Percentiles rank a stretch among this genome's conserved stretches.
Evolutionary conservation across 1,284 basidiomycete genomes (phyloP).

Genomic region (Dichomitus squalens): DNA sequence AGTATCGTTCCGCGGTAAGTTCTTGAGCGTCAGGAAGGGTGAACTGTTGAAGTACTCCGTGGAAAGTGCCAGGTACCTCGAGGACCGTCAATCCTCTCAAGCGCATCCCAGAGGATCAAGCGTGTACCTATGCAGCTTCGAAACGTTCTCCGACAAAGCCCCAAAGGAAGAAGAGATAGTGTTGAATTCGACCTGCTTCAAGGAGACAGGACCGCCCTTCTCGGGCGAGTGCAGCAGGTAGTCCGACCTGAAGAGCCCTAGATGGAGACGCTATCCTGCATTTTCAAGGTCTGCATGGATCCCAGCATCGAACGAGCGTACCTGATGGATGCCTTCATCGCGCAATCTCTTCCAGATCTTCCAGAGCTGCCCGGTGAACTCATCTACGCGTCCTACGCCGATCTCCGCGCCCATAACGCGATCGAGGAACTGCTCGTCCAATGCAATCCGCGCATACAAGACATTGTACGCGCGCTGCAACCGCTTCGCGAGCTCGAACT

Average conservation of each 20-base stretch:
- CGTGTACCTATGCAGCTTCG: conserved; percentile 77
- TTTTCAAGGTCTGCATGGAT: neutral
- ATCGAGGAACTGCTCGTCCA: conserved; percentile 82
- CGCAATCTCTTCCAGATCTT: conserved; percentile 79
- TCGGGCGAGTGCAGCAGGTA: conserved; percentile 81
- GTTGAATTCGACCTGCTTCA: conserved; percentile 99
- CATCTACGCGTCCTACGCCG: conserved; percentile 83
- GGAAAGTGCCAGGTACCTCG: conserved; percentile 66
- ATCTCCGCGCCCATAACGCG: conserved; percentile 76
- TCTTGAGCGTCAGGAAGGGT: conserved; percentile 53
- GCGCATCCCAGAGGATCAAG: neutral
- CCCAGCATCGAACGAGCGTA: conserved; percentile 20
- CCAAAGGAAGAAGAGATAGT: conserved; percentile 96
- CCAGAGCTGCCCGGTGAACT: conserved; percentile 88
- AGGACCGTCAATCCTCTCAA: neutral
- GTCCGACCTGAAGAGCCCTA: conserved; percentile 96
- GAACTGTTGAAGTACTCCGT: conserved; percentile 70
- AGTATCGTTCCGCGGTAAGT: conserved; percentile 79
- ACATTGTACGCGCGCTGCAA: conserved; percentile 85
- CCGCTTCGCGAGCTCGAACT: conserved; percentile 69
- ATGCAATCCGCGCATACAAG: conserved; percentile 84
- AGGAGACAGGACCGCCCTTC: conserved; percentile 41
- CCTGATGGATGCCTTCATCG: conserved; percentile 57
- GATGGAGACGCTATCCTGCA: conserved; percentile 67
- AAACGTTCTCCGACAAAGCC: conserved; percentile 72